Conservation (phyloP, 169 alveolate species). For the Sarcocystis neurona region DNA sequence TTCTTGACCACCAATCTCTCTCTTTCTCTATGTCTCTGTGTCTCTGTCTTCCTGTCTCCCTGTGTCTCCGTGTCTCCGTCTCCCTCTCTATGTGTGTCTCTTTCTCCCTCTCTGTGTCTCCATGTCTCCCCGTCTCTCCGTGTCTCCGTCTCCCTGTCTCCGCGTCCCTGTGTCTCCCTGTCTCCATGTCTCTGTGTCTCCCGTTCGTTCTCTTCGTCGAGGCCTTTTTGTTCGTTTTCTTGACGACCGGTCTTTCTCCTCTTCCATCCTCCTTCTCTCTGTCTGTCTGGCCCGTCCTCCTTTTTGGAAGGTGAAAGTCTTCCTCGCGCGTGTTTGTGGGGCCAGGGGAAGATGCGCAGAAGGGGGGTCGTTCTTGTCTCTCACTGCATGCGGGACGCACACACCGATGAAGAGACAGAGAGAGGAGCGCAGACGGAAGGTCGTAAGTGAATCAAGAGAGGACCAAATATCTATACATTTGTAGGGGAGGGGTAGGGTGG, state of each 20-base stretch:
- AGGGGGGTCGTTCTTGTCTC: too few relatives aligned
- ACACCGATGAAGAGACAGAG: too few relatives aligned
- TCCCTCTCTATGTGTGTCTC: too few relatives aligned
- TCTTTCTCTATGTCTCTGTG: background rate
- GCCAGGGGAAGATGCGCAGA: too few relatives aligned
- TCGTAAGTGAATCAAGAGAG: too few relatives aligned
- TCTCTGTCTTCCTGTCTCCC: background rate
- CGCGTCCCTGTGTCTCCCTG: background rate
- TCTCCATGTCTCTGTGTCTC: background rate
- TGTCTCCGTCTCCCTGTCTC: background rate
- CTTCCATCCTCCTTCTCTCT: background rate
- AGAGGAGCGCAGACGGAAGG: too few relatives aligned
- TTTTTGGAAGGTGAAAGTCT: background rate
- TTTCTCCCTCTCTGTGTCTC: background rate
- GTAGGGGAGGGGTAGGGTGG: too few relatives aligned
- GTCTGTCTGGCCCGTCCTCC: background rate
- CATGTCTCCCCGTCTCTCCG: background rate
- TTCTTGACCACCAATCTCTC: background rate
- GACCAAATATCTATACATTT: too few relatives aligned
- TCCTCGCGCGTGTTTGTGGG: too few relatives aligned
- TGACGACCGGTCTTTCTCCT: background rate
- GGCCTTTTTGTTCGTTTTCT: background rate
- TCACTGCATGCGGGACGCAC: too few relatives aligned
- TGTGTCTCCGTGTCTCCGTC: background rate
- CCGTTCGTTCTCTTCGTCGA: too few relatives aligned